These are phyloP conservation scores for Tolypocladium album DNA, from an alignment of 2,329 filamentous ascomycete genomes.

Conservation along the genomic window DNA sequence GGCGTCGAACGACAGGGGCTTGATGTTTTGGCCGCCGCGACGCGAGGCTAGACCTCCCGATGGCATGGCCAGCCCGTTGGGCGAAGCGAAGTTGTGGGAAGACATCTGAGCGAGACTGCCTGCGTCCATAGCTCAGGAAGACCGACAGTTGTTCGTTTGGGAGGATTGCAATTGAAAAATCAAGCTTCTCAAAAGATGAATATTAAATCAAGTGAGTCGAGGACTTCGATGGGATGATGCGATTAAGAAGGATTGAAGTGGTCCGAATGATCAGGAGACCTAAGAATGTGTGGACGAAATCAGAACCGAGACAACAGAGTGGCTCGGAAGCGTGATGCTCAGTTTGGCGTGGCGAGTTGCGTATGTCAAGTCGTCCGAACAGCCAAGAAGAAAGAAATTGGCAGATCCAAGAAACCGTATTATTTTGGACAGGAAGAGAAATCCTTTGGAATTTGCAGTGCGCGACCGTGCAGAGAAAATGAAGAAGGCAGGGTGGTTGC, in stretches of 20 bases:
- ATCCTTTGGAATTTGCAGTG: not conserved
- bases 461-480: not conserved
- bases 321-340: not conserved
- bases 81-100: constrained; percentile 67
- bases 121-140: constrained; percentile 65
- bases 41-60: constrained; percentile 71
- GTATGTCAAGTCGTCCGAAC: not conserved
- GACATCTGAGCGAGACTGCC: constrained; percentile 99
- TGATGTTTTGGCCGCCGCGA: constrained; percentile 78
- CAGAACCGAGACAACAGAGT: not conserved
- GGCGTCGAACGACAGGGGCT: constrained; percentile 72
- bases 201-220: not conserved
- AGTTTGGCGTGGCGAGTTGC: not conserved
- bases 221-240: not conserved
- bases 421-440: not conserved
- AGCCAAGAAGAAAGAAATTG: constrained; percentile 1
- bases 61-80: constrained; percentile 64
- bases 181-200: constrained; percentile 1
- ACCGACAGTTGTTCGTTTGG: constrained; percentile 5
- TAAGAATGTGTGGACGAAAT: not conserved
- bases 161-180: constrained; percentile 8
- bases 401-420: not conserved
- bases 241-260: constrained; percentile 3
- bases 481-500: not conserved
- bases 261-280: constrained; percentile 1